Base-by-base conservation (phyloP, 1,139 yeast species). In the Suhomyces bokatorum region DNA sequence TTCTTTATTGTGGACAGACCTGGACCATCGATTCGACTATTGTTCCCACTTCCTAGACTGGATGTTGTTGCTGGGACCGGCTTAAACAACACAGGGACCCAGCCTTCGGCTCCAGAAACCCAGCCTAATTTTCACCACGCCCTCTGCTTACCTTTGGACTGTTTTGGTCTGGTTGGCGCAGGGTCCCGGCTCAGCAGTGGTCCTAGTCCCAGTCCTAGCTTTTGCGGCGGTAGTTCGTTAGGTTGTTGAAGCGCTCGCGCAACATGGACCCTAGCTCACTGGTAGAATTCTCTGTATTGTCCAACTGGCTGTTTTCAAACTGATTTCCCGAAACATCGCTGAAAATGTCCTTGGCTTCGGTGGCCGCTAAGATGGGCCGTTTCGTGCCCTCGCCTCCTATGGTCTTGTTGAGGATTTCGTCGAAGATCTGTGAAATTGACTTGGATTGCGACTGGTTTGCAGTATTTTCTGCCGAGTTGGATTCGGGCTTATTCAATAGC, bases 401-500 rank as follows among this genome's bases (percentile, higher is more conserved):
- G 16, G 16, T 36, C 28, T 35, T 40, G 27, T 41, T 44, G n/a
- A 44, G 39, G 7, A 44, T 38, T n/a, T 67, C 70, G 40, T 64
- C 71, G 46, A 66, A 68, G 15, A 67, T 53, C 42, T 67, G 60
- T 4, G 70, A 66, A 12, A 63, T 62, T 2, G 71, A 65, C 40
- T 56, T 55, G 11, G 70, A 55, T 31, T 56, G 55, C 15, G 53
- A 57, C 32, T 62, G 59, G 37, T 51, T 55, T 28, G 46, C 50
- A 20, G 63, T 57, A 32, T 53, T 57, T 6, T 57, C 65, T 14
- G 51, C 51, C 4, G 60, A 56, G 12, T 39, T 47, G 5, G 28
- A 22, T 8, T 39, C 34, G 16, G 45, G 45, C 13, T 49, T 37
- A 27, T 51, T 52, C 33, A 55, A 32, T 9, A 66, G 46, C 13